Evolutionary conservation across 176 grass and related monocot species (phyloP), one percentile per base, ranked within the genome.

Genomic region (Ensete glaucum): DNA sequence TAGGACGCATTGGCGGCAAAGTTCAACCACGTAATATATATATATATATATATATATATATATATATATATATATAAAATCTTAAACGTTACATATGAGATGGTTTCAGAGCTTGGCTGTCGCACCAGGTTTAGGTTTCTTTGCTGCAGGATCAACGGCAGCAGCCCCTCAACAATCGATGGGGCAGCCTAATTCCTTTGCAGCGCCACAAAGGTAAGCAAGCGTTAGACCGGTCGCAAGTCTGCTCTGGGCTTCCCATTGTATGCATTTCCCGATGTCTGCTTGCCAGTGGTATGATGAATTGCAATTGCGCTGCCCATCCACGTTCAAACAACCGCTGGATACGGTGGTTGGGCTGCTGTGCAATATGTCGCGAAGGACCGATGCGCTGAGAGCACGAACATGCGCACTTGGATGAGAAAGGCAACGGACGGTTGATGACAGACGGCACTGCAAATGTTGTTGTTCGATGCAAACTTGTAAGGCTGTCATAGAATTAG

Each of bases 321-420:
- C 80, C 9, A 85, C 85, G 65, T 85, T 88, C 54, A 71, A 69
- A 54, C 81, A 74, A 54, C 82, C 87, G 53, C 56, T 71, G 50
- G 86, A 51, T 66, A 71, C 83, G 62, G 82, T 69, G 6, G 34
- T 43, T 0, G 83, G 74, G 67, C 78, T 81, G 11, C 68, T 83
- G 58, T 91, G 86, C 88, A 99, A 78, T 69, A 99, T 94, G 77
- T 99, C 91, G 1, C 96, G 91, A 54, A 99, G 87, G 60, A 99
- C 54, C 0, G 91, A 91, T 78, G 85, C 91, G 78, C 96, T 99
- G 77, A 99, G 96, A 22, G 96, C 86, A 0, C 96, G 91, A 1
- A 99, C 96, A 22, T 94, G 96, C 1, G 96, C 96, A 17, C 96
- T 99, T 20, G 91, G 91, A 48, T 99, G 96, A 21, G 96, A 99